Conservation (phyloP, 257 asterid species). For the Cinchona pubescens region DNA sequence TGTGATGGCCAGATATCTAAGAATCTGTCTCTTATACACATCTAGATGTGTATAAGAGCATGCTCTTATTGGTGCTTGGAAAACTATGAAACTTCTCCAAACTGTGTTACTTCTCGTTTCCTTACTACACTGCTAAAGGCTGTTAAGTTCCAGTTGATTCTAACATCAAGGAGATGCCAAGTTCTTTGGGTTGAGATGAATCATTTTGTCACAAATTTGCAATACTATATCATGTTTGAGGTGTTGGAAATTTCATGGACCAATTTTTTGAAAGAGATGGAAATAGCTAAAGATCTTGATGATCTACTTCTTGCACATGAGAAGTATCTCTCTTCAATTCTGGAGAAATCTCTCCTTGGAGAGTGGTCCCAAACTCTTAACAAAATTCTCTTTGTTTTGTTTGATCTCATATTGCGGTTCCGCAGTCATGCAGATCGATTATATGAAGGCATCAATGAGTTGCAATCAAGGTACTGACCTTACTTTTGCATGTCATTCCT, state of each 20-base stretch:
- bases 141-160: conserved; percentile 71
- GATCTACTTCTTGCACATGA: conserved; percentile 90
- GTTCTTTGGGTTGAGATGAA: conserved; percentile 99
- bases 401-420: conserved; percentile 83
- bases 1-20: conserved; percentile 87
- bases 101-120: conserved; percentile 76
- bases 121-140: conserved; percentile 66
- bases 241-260: conserved; percentile 96
- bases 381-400: conserved; percentile 63
- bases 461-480: conserved; percentile 77
- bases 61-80: conserved; percentile 91
- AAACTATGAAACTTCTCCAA: conserved; percentile 97
- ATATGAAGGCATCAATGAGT: conserved; percentile 85
- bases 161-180: conserved; percentile 91
- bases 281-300: conserved; percentile 87
- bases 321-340: conserved; percentile 73
- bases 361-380: conserved; percentile 77
- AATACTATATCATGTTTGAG: conserved; percentile 96
- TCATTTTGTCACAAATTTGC: conserved; percentile 92
- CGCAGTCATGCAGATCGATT: conserved; percentile 89
- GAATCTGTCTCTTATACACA: too few species aligned
- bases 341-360: conserved; percentile 97
- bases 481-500: conserved; percentile 14
- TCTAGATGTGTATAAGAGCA: too few species aligned
- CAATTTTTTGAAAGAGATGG: conserved; percentile 81